A percentile compares a stretch with the other conserved stretches of the same genome.
These are phyloP conservation scores for Cardiospermum halicacabum DNA, from an alignment of 345 rosid genomes.

Conservation along the genomic window DNA sequence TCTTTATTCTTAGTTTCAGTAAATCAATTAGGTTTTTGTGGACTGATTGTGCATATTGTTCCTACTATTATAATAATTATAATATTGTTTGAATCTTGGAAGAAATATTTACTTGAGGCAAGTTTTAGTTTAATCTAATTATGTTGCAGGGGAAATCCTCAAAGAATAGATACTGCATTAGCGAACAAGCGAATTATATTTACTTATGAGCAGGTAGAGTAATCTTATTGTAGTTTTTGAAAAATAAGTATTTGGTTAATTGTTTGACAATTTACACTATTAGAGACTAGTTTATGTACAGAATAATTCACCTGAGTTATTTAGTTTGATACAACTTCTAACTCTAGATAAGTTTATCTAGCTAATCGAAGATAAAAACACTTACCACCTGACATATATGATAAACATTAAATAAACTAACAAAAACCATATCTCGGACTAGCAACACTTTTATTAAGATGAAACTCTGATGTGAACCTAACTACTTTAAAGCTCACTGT, in stretches of 20 bases:
- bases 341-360: no score
- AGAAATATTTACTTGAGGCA: neutral
- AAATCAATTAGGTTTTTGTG: neutral
- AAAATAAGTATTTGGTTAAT: no score
- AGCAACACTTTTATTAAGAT: neutral
- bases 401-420: no score
- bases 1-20: neutral
- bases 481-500: neutral
- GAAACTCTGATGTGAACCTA: neutral
- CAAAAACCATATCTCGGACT: no score
- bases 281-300: no score
- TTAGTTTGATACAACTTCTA: no score
- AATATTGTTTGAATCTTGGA: neutral
- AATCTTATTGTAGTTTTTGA: neutral
- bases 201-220: constrained; percentile 88
- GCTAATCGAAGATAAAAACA: no score
- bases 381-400: no score
- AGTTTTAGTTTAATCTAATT: constrained; percentile 10
- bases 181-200: constrained; percentile 79
- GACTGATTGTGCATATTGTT: neutral
- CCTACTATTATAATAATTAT: neutral
- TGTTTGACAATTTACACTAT: no score
- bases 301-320: no score
- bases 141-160: constrained; percentile 82
- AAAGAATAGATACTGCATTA: constrained; percentile 71